These are phyloP conservation scores for Coemansia sp. DNA, from an alignment of 192 early-diverging fungal genomes.

Conservation along the genomic window DNA sequence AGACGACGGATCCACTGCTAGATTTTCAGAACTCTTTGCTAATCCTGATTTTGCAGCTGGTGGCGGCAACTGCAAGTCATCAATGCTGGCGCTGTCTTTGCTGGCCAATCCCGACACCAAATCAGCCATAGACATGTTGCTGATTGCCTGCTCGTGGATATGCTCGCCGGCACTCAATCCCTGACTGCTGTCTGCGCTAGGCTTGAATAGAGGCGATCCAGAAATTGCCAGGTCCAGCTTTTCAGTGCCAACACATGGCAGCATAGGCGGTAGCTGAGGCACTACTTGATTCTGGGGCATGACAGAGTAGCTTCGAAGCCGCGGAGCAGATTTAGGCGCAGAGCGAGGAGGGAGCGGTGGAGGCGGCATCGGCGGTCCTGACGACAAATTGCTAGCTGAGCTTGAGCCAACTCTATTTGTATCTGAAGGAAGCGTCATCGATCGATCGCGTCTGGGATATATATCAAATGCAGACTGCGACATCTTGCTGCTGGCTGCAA, in stretches of 20 bases:
- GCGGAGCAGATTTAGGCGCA: slow-evolving; percentile 10
- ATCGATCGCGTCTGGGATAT: slow-evolving; percentile 39
- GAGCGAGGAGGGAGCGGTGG: slow-evolving; percentile 4
- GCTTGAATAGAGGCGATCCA: slow-evolving; percentile 39
- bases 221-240: slow-evolving; percentile 21
- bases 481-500: background rate
- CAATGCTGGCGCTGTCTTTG: background rate
- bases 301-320: slow-evolving; percentile 6
- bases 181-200: slow-evolving; percentile 7
- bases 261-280: background rate
- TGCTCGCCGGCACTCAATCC: slow-evolving; percentile 31
- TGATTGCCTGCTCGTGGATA: slow-evolving; percentile 43
- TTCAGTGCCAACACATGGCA: background rate
- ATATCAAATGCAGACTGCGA: slow-evolving; percentile 3
- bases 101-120: background rate
- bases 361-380: slow-evolving; percentile 4
- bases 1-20: background rate
- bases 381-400: background rate
- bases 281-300: background rate
- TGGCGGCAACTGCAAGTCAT: slow-evolving; percentile 16
- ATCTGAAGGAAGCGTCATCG: slow-evolving; percentile 38
- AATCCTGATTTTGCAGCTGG: background rate
- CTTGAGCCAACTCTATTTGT: background rate
- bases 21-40: background rate
- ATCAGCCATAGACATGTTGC: slow-evolving; percentile 37